Percentiles rank a stretch among this genome's conserved stretches.
Evolutionary conservation across 805 yeast species (phyloP).

Genomic region (Cyberlindnera japonica): DNA sequence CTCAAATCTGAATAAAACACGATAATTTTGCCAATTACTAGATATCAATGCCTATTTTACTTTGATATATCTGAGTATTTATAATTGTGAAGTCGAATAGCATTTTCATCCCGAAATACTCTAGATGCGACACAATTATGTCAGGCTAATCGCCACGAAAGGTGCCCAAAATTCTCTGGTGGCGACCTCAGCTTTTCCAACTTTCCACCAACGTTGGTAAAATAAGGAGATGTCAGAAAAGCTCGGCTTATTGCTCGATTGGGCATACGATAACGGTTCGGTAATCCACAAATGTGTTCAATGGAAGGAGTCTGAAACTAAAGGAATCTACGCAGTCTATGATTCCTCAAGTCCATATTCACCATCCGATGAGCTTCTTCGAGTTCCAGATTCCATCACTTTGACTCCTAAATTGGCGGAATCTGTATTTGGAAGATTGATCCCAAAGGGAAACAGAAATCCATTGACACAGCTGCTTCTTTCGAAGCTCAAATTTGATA

Average conservation of each 20-base stretch:
- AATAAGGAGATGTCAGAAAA: constrained; percentile 6
- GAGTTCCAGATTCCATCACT: constrained; percentile 36
- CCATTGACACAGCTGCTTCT: constrained; percentile 33
- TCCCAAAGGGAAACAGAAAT: constrained; percentile 16
- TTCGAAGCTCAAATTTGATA: constrained; percentile 40
- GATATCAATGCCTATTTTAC: too few relatives aligned
- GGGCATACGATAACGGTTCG: constrained; percentile 41
- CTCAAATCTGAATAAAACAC: too few relatives aligned
- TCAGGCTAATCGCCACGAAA: too few relatives aligned
- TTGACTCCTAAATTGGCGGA: constrained; percentile 37
- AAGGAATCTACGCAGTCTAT: constrained; percentile 36
- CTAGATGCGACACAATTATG: too few relatives aligned
- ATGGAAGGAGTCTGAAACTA: constrained; percentile 29
- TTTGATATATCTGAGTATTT: too few relatives aligned
- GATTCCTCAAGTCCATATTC: constrained; percentile 7
- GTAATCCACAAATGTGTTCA: constrained; percentile 31
- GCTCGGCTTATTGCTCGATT: constrained; percentile 23
- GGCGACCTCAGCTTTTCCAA: too few relatives aligned
- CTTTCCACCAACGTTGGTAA: too few relatives aligned
- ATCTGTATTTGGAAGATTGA: constrained; percentile 23
- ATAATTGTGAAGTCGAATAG: too few relatives aligned
- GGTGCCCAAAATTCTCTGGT: too few relatives aligned
- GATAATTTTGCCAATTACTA: too few relatives aligned
- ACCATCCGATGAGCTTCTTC: constrained; percentile 28
- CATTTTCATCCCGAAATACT: too few relatives aligned